A percentile compares a stretch with the other conserved stretches of the same genome.
These are phyloP conservation scores for Monosporascus sp. DNA, from an alignment of 2,329 filamentous ascomycete genomes.

Conservation along the genomic window DNA sequence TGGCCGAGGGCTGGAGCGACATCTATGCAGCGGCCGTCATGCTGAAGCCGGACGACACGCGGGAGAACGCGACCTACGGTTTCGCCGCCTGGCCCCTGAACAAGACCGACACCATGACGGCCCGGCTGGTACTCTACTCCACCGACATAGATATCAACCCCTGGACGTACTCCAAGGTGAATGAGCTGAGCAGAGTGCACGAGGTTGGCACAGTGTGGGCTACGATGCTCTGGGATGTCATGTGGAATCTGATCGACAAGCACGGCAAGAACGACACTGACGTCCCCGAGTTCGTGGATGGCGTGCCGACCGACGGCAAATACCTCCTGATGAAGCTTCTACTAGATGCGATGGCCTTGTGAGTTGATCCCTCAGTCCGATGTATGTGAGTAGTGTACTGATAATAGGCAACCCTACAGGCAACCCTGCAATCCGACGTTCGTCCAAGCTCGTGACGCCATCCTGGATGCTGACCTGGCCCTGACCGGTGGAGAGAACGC, in stretches of 20 bases:
- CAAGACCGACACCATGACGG: conserved; percentile 35
- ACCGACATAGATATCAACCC: conserved; percentile 46
- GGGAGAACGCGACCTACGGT: conserved; percentile 36
- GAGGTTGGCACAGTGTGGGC: conserved; percentile 49
- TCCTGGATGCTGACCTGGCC: conserved; percentile 49
- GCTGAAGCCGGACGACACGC: conserved; percentile 40
- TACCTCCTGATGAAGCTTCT: conserved; percentile 50
- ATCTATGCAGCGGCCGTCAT: conserved; percentile 49
- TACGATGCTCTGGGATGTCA: conserved; percentile 48
- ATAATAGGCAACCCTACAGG: conserved; percentile 7
- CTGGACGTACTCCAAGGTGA: conserved; percentile 40
- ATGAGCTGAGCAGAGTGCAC: conserved; percentile 38
- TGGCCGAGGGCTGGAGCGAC: conserved; percentile 57
- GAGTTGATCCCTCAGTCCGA: conserved; percentile 8
- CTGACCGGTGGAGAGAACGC: conserved; percentile 46
- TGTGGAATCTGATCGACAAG: conserved; percentile 55
- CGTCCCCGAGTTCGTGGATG: conserved; percentile 36
- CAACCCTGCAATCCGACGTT: conserved; percentile 55
- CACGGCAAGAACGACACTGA: conserved; percentile 43
- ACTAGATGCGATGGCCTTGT: conserved; percentile 44
- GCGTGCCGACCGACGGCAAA: conserved; percentile 48
- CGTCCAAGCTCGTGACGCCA: conserved; percentile 47
- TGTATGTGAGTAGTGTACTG: too few species aligned
- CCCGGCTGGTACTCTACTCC: conserved; percentile 44
- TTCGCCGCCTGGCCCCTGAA: conserved; percentile 48